Evolutionary conservation across 768 basidiomycete genomes (phyloP).

Genomic region (Mycena chlorophos): DNA sequence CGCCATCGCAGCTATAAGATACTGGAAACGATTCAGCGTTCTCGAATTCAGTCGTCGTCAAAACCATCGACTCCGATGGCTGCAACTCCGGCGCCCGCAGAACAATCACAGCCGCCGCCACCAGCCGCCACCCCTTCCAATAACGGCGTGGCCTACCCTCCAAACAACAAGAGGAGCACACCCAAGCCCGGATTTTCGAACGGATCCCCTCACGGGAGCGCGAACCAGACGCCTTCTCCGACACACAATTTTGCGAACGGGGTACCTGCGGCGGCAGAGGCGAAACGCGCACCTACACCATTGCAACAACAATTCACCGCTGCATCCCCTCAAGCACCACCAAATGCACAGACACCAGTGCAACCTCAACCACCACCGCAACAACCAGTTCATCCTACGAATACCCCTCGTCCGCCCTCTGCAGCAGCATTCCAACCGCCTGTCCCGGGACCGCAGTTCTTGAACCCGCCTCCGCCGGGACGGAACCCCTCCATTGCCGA

Average conservation of each 20-base stretch:
- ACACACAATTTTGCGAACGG: conserved; percentile 24
- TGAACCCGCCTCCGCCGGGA: conserved; percentile 21
- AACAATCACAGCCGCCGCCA: background rate
- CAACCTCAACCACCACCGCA: conserved; percentile 21
- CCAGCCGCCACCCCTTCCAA: background rate
- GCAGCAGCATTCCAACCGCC: conserved; percentile 23
- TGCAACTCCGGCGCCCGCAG: conserved; percentile 2
- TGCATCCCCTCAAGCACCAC: conserved; percentile 30
- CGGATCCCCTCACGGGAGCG: conserved; percentile 17
- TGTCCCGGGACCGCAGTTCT: conserved; percentile 24
- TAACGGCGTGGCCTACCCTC: conserved; percentile 2
- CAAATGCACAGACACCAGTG: conserved; percentile 24
- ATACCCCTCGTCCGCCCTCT: conserved; percentile 18
- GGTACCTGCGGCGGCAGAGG: conserved; percentile 11
- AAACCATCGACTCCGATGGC: conserved; percentile 16
- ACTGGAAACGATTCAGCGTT: conserved; percentile 47
- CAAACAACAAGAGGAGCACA: conserved; percentile 29
- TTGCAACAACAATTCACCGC: conserved; percentile 23
- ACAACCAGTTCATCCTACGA: background rate
- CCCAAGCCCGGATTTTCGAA: conserved; percentile 13
- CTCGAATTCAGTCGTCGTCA: conserved; percentile 14
- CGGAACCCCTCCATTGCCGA: conserved; percentile 16
- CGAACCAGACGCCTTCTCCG: conserved; percentile 24
- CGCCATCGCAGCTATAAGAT: conserved; percentile 50
- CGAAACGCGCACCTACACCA: conserved; percentile 18